Conservation (phyloP, 345 rosid genomes). For the Eucalyptus sp. region DNA sequence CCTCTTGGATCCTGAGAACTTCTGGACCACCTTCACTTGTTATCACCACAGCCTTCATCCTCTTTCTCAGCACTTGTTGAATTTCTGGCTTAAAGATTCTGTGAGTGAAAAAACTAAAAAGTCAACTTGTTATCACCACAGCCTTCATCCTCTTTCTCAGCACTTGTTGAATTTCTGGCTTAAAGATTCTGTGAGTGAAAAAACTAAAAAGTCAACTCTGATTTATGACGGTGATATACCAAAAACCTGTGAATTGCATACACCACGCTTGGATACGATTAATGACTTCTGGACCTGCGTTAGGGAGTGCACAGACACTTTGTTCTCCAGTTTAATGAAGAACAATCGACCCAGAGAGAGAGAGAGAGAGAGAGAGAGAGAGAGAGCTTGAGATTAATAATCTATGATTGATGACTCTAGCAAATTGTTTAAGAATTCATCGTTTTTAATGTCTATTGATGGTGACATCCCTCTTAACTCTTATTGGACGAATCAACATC, state of each 20-base stretch:
- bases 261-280: neutral
- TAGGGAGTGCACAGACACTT: neutral
- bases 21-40: slow-evolving; percentile 52
- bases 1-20: slow-evolving; percentile 57
- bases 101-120: neutral
- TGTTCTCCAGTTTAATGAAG: neutral
- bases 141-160: slow-evolving; percentile 46
- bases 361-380: no score
- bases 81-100: neutral
- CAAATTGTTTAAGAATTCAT: neutral
- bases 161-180: neutral
- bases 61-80: neutral
- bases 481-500: neutral
- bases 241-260: neutral
- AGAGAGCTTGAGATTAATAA: neutral
- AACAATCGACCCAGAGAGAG: neutral
- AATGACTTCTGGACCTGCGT: neutral
- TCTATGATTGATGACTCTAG: neutral
- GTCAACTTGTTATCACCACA: slow-evolving; percentile 23
- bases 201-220: no score
- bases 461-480: neutral
- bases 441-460: neutral
- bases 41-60: slow-evolving; percentile 79
- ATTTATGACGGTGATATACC: neutral
- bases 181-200: neutral